Conservation (phyloP, 768 basidiomycete species). For the Amanita phalloides region DNA sequence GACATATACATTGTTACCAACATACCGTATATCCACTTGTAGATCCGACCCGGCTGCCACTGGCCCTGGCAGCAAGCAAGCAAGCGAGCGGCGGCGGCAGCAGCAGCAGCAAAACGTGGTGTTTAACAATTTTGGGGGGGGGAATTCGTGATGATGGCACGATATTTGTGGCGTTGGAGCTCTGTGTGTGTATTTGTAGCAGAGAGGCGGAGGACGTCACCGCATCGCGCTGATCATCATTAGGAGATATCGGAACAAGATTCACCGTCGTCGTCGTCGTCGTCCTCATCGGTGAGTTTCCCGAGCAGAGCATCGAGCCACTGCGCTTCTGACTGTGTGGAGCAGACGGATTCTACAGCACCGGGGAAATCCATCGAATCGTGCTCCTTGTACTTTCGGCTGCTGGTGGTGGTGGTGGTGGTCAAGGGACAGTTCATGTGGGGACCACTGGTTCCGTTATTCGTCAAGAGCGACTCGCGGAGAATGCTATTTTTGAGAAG, state of each 20-base stretch:
- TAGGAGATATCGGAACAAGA: not conserved
- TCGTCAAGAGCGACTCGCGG: not conserved
- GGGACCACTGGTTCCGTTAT: not conserved
- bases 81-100: too few species aligned
- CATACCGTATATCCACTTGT: too few species aligned
- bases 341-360: not conserved
- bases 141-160: too few species aligned
- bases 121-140: too few species aligned
- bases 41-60: too few species aligned
- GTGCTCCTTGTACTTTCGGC: not conserved
- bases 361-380: not conserved
- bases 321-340: not conserved
- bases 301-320: not conserved
- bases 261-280: not conserved
- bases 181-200: too few species aligned
- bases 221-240: too few species aligned
- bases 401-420: not conserved
- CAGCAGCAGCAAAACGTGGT: too few species aligned
- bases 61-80: too few species aligned
- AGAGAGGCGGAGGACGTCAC: too few species aligned
- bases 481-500: not conserved
- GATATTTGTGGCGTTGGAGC: too few species aligned
- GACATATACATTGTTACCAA: too few species aligned
- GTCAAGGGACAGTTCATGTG: not conserved
- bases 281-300: not conserved